Evolutionary conservation across 352 stramenopile genomes (phyloP).

Genomic region (Globisporangium paroecandrum): DNA sequence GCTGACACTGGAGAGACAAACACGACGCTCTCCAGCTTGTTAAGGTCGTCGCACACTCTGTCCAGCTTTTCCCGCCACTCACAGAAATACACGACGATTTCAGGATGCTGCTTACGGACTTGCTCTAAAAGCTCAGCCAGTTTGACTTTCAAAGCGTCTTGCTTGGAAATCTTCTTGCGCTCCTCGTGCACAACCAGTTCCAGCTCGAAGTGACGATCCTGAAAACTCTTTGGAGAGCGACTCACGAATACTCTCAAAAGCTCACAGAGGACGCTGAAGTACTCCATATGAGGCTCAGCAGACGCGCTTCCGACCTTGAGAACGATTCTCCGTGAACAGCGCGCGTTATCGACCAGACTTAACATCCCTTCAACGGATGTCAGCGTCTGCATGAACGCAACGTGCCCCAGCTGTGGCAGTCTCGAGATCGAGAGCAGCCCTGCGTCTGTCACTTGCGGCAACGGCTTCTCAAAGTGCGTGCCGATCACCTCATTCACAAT

Average conservation of each 20-base stretch:
- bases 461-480: not conserved
- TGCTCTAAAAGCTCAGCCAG: not conserved
- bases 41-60: not conserved
- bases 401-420: not conserved
- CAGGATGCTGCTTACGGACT: conserved; percentile 1
- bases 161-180: not conserved
- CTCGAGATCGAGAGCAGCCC: conserved; percentile 7
- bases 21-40: conserved; percentile 4
- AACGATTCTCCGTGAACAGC: not conserved
- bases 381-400: not conserved
- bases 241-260: not conserved
- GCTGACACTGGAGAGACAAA: not conserved
- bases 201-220: not conserved
- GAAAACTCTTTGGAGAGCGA: not conserved
- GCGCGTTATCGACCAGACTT: not conserved
- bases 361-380: not conserved
- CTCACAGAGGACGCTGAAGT: not conserved
- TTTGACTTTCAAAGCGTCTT: not conserved
- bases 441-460: conserved; percentile 6
- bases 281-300: not conserved
- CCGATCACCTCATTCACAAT: conserved; percentile 14
- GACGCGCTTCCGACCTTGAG: not conserved
- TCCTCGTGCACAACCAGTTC: conserved; percentile 7
- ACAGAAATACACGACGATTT: conserved; percentile 4
- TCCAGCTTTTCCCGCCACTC: not conserved